These are phyloP conservation scores for Penicillium paneum DNA, from an alignment of 2,329 filamentous ascomycete genomes.

Conservation along the genomic window DNA sequence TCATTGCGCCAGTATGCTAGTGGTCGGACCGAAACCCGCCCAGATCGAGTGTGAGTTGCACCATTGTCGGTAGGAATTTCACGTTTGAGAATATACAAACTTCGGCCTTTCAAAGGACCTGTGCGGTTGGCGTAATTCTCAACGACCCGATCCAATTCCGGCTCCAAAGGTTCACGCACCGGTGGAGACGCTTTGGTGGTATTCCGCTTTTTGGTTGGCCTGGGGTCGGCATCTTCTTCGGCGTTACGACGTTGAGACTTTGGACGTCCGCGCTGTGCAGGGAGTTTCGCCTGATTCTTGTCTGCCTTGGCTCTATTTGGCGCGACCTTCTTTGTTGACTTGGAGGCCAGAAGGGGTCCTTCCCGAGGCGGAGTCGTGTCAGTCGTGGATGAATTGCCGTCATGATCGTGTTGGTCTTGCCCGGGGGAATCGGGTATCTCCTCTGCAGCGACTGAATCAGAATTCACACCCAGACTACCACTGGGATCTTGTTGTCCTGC, in stretches of 20 bases:
- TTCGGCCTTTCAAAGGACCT: constrained; percentile 47
- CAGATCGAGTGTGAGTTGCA: constrained; percentile 67
- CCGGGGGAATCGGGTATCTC: constrained; percentile 7
- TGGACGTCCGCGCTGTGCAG: constrained; percentile 30
- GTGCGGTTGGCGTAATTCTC: constrained; percentile 44
- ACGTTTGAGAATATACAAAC: constrained; percentile 50
- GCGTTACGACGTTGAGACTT: constrained; percentile 25
- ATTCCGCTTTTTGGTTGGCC: constrained; percentile 34
- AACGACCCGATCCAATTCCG: constrained; percentile 42
- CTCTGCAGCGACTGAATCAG: constrained; percentile 15
- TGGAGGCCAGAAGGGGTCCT: constrained; percentile 16
- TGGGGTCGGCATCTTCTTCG: constrained; percentile 23
- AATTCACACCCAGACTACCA: constrained; percentile 24
- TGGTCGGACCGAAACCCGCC: constrained; percentile 73
- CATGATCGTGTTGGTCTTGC: constrained; percentile 17
- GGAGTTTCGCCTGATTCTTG: constrained; percentile 22
- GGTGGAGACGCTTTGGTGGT: constrained; percentile 22
- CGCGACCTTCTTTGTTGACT: constrained; percentile 18
- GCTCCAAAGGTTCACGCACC: constrained; percentile 29
- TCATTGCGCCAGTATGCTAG: constrained; percentile 87
- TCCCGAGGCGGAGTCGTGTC: constrained; percentile 10
- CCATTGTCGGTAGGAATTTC: constrained; percentile 54
- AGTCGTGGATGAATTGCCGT: constrained; percentile 18
- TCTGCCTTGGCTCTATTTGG: constrained; percentile 17
- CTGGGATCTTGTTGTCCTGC: constrained; percentile 26